Evolutionary conservation across 2,329 filamentous ascomycete genomes (phyloP), one percentile per base, ranked within the genome.

Genomic region (Plectosphaerella plurivora): DNA sequence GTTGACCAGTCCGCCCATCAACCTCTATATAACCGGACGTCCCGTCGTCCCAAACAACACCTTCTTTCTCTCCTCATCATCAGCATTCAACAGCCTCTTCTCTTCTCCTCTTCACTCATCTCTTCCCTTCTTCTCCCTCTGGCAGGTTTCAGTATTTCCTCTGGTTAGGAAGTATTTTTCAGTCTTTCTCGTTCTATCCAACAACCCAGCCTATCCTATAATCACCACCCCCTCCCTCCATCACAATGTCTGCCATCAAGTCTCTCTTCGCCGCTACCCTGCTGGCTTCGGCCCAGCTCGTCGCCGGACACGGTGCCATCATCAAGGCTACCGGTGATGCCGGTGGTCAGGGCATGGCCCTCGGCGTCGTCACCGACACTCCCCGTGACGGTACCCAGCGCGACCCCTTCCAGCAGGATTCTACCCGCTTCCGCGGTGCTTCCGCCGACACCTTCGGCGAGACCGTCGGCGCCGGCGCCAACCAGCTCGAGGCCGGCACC

Each of bases 351-450:
- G 82, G 81, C 60, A 76, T 73, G 69, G 73, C 68, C n/a, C 67
- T 78, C 3, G 73, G 72, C 51, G 63, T 87, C 54, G 75, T 79
- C 63, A 71, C 75, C 46, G 61, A 59, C 59, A 86, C 82, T 51
- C 82, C 83, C 37, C 82, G 83, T 55, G 81, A 84, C 57, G 83
- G 82, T 39, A 84, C 82, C 18, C 65, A 69, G 9, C 76, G 82
- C 55, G 68, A 74, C 45, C 83, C 83, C 47, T 85, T 85, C 73
- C 83, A 87, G 69, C 76, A 78, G 56, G 84, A 87, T 58, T 74
- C 75, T 46, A 87, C 83, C 48, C 79, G 81, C 54, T 87, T 87
- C 77, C 70, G 71, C 49, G 80, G 79, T 37, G 69, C 68, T 45
- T 65, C 73, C 14, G 77, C 74, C 12, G 74, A 74, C 37, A 74